These are phyloP conservation scores for Ajuga chamaepitys DNA, from an alignment of 257 asterid genomes.

Conservation along the genomic window DNA sequence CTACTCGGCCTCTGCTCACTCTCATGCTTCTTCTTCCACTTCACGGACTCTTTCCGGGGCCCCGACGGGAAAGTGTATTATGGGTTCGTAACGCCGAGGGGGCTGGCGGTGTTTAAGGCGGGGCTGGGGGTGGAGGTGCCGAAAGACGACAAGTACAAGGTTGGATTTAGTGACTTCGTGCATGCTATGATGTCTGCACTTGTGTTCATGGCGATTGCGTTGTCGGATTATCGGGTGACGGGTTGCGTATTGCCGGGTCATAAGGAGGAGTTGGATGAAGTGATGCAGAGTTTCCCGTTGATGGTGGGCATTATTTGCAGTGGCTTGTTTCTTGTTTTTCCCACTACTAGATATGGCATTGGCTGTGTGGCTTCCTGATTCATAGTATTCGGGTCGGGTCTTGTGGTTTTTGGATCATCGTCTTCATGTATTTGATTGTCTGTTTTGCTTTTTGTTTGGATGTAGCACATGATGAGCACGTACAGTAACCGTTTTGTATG, in stretches of 20 bases:
- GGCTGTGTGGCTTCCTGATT: conserved; percentile 63
- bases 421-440: neutral
- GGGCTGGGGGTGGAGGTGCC: conserved; percentile 70
- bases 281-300: conserved; percentile 82
- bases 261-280: conserved; percentile 63
- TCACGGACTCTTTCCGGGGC: conserved; percentile 81
- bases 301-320: conserved; percentile 89
- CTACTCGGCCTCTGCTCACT: conserved; percentile 57
- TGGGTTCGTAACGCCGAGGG: conserved; percentile 70
- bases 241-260: conserved; percentile 77
- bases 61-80: conserved; percentile 73
- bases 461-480: too few relatives aligned
- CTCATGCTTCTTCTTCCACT: conserved; percentile 92
- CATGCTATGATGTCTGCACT: conserved; percentile 80
- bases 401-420: neutral
- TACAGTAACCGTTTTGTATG: too few relatives aligned
- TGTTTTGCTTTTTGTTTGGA: neutral
- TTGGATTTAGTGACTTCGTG: conserved; percentile 68
- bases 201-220: conserved; percentile 68
- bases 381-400: too few relatives aligned
- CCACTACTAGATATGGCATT: conserved; percentile 74
- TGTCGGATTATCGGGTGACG: conserved; percentile 84
- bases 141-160: conserved; percentile 43
- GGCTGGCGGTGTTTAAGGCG: conserved; percentile 70
- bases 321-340: conserved; percentile 79